These are phyloP conservation scores for Ceratocystis cacaofunesta DNA, from an alignment of 2,329 filamentous ascomycete species.

Conservation along the genomic window DNA sequence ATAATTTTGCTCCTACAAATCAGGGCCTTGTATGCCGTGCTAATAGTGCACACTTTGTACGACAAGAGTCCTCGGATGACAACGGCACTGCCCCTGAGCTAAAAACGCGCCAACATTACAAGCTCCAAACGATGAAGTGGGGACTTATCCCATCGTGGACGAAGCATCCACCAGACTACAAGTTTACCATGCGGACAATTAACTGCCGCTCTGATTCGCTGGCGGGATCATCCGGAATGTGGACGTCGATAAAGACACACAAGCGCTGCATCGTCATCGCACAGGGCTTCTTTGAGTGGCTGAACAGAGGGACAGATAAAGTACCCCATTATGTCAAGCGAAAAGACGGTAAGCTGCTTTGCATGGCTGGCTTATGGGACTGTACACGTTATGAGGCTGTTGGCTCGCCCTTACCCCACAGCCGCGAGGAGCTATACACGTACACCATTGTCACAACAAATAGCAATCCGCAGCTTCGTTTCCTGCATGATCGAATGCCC, in stretches of 20 bases:
- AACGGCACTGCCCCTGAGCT: not conserved
- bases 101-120: conserved; percentile 42
- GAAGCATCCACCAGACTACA: conserved; percentile 65
- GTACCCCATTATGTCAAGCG: conserved; percentile 72
- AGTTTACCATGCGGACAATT: conserved; percentile 70
- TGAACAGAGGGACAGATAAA: conserved; percentile 70
- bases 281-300: conserved; percentile 94
- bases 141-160: conserved; percentile 90
- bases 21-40: conserved; percentile 76
- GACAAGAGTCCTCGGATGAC: conserved; percentile 37
- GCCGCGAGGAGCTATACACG: conserved; percentile 56
- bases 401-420: conserved; percentile 26
- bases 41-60: not conserved
- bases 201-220: conserved; percentile 90
- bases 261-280: conserved; percentile 81
- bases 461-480: conserved; percentile 67
- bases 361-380: conserved; percentile 85
- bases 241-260: conserved; percentile 76
- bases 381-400: conserved; percentile 61
- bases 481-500: conserved; percentile 91
- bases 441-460: conserved; percentile 91
- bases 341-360: conserved; percentile 72
- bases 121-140: conserved; percentile 91
- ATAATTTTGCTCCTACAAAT: conserved; percentile 86
- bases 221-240: conserved; percentile 63